A percentile compares a stretch with the other conserved stretches of the same genome.
These are phyloP conservation scores for Hanseniaspora meyeri DNA, from an alignment of 805 yeast genomes.

Conservation along the genomic window DNA sequence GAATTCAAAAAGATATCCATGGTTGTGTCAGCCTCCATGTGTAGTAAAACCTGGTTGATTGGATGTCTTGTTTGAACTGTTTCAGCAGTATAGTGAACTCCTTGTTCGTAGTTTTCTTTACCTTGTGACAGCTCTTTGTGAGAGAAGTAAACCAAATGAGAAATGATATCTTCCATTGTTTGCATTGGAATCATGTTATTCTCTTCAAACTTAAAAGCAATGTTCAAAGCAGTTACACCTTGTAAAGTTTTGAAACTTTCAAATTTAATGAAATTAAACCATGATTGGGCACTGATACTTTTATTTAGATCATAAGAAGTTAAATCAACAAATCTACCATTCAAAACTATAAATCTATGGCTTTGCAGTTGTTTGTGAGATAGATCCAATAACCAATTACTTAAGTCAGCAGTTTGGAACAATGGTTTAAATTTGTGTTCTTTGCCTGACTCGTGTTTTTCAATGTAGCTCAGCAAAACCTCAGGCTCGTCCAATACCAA, in stretches of 20 bases:
- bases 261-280: constrained; percentile 33
- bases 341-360: constrained; percentile 34
- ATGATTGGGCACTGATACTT: constrained; percentile 19
- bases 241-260: constrained; percentile 39
- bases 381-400: constrained; percentile 22
- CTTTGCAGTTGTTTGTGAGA: constrained; percentile 20
- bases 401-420: not conserved
- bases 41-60: constrained; percentile 1
- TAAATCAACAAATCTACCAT: constrained; percentile 41
- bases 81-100: constrained; percentile 33
- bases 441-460: constrained; percentile 15
- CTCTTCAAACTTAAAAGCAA: constrained; percentile 17
- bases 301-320: constrained; percentile 19
- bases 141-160: constrained; percentile 30
- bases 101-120: constrained; percentile 18
- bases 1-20: constrained; percentile 14
- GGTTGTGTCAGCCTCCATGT: constrained; percentile 18
- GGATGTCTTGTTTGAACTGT: constrained; percentile 34
- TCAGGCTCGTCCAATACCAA: not conserved
- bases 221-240: constrained; percentile 22
- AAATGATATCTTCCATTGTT: constrained; percentile 37
- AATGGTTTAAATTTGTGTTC: not conserved
- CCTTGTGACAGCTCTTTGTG: constrained; percentile 23
- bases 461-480: constrained; percentile 23
- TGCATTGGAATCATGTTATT: constrained; percentile 25